Percentiles rank a stretch among this genome's conserved stretches.
These are phyloP conservation scores for Leccinum aurantiacum DNA, from an alignment of 768 basidiomycete species.

Conservation along the genomic window DNA sequence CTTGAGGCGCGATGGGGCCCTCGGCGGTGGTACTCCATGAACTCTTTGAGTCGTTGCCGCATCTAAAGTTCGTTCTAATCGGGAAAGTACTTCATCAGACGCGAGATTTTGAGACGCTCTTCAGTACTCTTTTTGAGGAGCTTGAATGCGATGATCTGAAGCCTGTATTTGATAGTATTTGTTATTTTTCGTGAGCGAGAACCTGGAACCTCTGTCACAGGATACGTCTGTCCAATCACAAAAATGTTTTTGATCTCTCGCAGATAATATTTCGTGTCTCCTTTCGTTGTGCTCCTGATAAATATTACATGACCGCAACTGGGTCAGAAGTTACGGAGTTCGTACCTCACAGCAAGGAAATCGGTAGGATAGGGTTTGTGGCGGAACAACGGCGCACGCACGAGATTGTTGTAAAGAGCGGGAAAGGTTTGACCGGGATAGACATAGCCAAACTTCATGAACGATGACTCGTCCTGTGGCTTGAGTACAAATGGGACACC, in stretches of 20 bases:
- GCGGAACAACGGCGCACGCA: slow-evolving; percentile 91
- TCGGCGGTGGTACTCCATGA: slow-evolving; percentile 95
- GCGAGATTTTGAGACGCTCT: slow-evolving; percentile 88
- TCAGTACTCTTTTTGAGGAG: slow-evolving; percentile 83
- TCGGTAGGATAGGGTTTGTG: slow-evolving; percentile 88
- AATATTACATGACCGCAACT: slow-evolving; percentile 6
- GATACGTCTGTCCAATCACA: slow-evolving; percentile 95
- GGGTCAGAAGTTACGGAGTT: neutral
- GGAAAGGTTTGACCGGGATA: slow-evolving; percentile 92
- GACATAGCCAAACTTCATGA: slow-evolving; percentile 96
- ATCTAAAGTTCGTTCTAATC: slow-evolving; percentile 98
- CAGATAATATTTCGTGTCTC: slow-evolving; percentile 87
- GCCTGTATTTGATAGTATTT: slow-evolving; percentile 89
- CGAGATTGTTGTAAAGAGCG: slow-evolving; percentile 91
- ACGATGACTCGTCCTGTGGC: slow-evolving; percentile 95
- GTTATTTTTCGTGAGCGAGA: slow-evolving; percentile 98
- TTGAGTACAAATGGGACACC: slow-evolving; percentile 97
- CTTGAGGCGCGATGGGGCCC: slow-evolving; percentile 92
- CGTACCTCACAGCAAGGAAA: slow-evolving; percentile 88
- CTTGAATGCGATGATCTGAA: slow-evolving; percentile 95
- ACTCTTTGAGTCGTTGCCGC: slow-evolving; percentile 96
- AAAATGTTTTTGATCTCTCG: slow-evolving; percentile 94
- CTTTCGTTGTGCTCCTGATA: slow-evolving; percentile 79
- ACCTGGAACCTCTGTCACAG: slow-evolving; percentile 93
- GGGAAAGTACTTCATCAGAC: slow-evolving; percentile 95